Base-by-base conservation (phyloP, 345 rosid genomes). In the Nephelium lappaceum region DNA sequence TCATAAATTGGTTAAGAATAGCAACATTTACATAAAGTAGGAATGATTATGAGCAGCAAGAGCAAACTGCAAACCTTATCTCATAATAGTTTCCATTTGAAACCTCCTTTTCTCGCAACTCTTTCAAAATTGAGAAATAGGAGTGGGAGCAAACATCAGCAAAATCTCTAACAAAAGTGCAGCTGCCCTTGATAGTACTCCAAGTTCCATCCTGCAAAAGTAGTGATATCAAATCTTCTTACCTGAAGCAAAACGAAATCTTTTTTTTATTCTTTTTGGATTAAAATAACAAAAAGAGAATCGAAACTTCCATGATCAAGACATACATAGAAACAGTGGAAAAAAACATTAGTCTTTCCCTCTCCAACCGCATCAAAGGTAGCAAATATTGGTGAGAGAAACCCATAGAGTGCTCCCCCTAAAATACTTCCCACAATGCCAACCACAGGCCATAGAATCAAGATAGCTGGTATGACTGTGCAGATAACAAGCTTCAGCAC, bases 361-460 rank as follows among this genome's bases (percentile, higher is more conserved):
- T 93, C 94, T 49, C 98, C 98, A 73, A 96, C 92, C 51, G 95
- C 99, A 80, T 89, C 93, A 73, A 96, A 96, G 24, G 99, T 96
- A 55, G 98, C 97, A 76, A 93, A 96, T 62, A 91, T 87, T 41
- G 99, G 99, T 2, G 97, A 90, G 70, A 96, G 88, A 79, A 94
- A 86, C 38, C 97, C 98, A 75, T 91, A 93, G 15, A 87, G 42
- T 11, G 85, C 81, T 66, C 99, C 98, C 42, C 93, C 94, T 4
- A 90, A 39, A 49, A 89, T 27, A 60, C 98, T 93, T 82, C 93
- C 98, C 41, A 77, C 72, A 77, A 96, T 87, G 79, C 92, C 85
- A 77, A 91, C 70, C 55, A 84, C 88, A 14, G 83, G 88, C 93
- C 94, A 94, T 39, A 86, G 67, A 81, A 91, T 70, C 82, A 91